Percentiles rank a stretch among this genome's conserved stretches.
phyloP scores from a whole-genome alignment of 2,329 filamentous ascomycete species.

The Talaromyces pinophilus region DNA sequence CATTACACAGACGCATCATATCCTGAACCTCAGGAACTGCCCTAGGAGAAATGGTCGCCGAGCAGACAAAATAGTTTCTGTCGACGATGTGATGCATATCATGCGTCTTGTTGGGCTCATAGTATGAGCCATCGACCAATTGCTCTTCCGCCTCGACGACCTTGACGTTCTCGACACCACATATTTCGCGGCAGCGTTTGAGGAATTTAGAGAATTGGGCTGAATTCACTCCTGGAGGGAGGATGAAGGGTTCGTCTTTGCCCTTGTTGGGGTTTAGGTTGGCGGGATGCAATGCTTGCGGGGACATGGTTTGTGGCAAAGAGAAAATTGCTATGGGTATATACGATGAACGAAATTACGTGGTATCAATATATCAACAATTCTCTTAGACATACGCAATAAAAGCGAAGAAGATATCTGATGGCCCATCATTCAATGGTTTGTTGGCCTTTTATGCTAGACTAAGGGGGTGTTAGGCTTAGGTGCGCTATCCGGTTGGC shows the following conservation, averaged over 20 bases:
- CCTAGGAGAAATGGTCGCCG: conserved; percentile 40
- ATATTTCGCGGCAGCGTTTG: conserved; percentile 36
- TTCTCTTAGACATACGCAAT: background rate
- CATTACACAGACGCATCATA: conserved; percentile 32
- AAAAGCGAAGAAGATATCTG: background rate
- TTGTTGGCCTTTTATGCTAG: background rate
- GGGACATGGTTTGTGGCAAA: background rate
- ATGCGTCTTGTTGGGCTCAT: conserved; percentile 41
- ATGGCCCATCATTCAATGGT: background rate
- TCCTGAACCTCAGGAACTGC: conserved; percentile 24
- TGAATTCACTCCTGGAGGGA: background rate
- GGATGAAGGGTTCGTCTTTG: background rate
- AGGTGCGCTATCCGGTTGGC: background rate
- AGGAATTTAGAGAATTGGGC: conserved; percentile 24
- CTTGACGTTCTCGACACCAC: conserved; percentile 29
- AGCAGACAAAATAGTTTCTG: conserved; percentile 49
- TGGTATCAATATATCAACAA: background rate
- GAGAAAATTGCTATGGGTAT: background rate
- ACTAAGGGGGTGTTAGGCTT: background rate
- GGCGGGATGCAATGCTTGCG: background rate
- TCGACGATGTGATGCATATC: conserved; percentile 46
- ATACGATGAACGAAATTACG: too few species aligned
- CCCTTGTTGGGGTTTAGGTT: conserved; percentile 3
- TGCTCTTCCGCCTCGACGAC: conserved; percentile 25
- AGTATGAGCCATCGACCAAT: conserved; percentile 29